These are phyloP conservation scores for Geotrichum histeridarum DNA, from an alignment of 1,139 yeast species.

Conservation along the genomic window DNA sequence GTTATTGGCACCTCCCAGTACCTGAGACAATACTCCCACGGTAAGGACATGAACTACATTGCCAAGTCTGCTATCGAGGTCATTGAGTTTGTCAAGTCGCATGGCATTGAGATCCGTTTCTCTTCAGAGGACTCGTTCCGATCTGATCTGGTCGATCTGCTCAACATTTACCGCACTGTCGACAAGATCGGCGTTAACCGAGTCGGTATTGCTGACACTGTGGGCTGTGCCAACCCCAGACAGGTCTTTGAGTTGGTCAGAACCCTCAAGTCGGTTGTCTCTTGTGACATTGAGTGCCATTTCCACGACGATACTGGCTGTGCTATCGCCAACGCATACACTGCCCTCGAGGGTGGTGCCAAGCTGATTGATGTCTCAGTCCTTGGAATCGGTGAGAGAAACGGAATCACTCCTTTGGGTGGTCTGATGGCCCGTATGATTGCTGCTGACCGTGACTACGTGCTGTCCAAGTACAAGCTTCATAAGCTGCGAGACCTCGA, in stretches of 20 bases:
- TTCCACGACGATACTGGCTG: slow-evolving; percentile 99
- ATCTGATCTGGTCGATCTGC: slow-evolving; percentile 89
- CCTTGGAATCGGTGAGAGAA: slow-evolving; percentile 97
- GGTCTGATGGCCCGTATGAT: slow-evolving; percentile 99
- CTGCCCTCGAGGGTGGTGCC: slow-evolving; percentile 98
- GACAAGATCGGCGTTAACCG: slow-evolving; percentile 97
- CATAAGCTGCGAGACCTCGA: slow-evolving; percentile 95
- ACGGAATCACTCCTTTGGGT: slow-evolving; percentile 96
- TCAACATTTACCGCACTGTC: slow-evolving; percentile 93
- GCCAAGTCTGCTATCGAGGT: slow-evolving; percentile 96
- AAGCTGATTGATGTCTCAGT: slow-evolving; percentile 93
- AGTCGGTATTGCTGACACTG: slow-evolving; percentile 98
- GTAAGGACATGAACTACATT: slow-evolving; percentile 97
- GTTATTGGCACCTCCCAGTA: slow-evolving; percentile 97
- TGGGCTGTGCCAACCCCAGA: slow-evolving; percentile 98
- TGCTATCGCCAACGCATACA: slow-evolving; percentile 97
- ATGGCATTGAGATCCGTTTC: slow-evolving; percentile 94
- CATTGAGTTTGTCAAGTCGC: slow-evolving; percentile 93
- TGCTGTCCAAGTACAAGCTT: slow-evolving; percentile 86
- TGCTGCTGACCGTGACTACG: slow-evolving; percentile 97
- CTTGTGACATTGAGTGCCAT: slow-evolving; percentile 97
- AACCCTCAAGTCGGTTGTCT: slow-evolving; percentile 86
- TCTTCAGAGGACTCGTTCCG: slow-evolving; percentile 97
- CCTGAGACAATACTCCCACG: slow-evolving; percentile 90
- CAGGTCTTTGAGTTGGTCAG: slow-evolving; percentile 95